Evolutionary conservation across 805 yeast species (phyloP).

Genomic region (Candida tallmaniae): DNA sequence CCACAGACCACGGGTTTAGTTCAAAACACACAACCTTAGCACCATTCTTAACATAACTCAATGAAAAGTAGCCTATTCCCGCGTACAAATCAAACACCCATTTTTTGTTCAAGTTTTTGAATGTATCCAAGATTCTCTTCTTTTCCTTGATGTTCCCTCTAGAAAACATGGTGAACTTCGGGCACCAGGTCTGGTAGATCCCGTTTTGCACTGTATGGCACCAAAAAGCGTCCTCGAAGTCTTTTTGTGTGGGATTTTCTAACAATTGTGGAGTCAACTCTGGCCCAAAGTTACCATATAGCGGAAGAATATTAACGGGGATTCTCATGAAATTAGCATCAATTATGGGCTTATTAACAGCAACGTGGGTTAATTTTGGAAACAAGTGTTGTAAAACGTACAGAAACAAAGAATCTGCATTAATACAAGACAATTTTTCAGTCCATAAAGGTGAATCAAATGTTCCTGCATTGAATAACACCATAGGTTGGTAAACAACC

Average conservation of each 20-base stretch:
- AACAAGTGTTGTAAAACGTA: constrained; percentile 11
- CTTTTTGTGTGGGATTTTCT: constrained; percentile 35
- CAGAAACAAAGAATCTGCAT: constrained; percentile 13
- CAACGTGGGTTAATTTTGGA: constrained; percentile 50
- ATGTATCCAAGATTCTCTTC: constrained; percentile 51
- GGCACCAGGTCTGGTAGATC: constrained; percentile 78
- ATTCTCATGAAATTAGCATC: constrained; percentile 51
- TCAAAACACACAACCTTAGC: constrained; percentile 76
- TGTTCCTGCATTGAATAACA: constrained; percentile 49
- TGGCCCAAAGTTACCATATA: constrained; percentile 67
- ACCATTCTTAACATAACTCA: constrained; percentile 55
- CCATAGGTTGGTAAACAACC: constrained; percentile 63
- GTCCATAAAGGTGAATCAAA: constrained; percentile 40
- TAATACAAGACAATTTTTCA: constrained; percentile 3
- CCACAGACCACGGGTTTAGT: constrained; percentile 77
- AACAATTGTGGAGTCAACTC: constrained; percentile 34
- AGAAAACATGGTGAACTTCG: constrained; percentile 80
- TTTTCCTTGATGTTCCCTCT: constrained; percentile 85
- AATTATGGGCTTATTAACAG: constrained; percentile 65
- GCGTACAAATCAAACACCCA: constrained; percentile 68
- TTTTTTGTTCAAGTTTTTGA: constrained; percentile 29
- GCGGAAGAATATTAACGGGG: constrained; percentile 56
- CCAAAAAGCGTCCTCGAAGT: constrained; percentile 63
- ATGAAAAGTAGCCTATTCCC: constrained; percentile 82
- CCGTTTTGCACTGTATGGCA: constrained; percentile 68